phyloP scores from a whole-genome alignment of 2,329 filamentous ascomycete species.

The Lithohypha guttulata region DNA sequence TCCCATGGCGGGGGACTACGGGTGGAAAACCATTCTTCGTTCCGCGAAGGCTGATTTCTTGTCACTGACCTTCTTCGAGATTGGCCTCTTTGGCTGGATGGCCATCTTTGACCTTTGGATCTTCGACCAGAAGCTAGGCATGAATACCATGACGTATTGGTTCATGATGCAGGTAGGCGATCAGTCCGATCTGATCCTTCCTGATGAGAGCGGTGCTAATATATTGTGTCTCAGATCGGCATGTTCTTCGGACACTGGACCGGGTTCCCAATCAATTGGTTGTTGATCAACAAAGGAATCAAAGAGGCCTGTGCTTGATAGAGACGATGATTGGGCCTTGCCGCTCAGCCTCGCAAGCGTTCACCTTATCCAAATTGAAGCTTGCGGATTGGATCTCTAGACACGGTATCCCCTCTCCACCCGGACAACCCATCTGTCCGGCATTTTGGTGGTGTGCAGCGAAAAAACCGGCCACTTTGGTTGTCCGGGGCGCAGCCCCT shows the following conservation, averaged over 20 bases:
- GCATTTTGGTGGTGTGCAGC: not conserved
- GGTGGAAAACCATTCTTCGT: slow-evolving; percentile 18
- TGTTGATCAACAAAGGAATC: slow-evolving; percentile 17
- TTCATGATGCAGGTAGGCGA: slow-evolving; percentile 21
- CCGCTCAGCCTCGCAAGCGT: not conserved
- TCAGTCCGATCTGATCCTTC: slow-evolving; percentile 7
- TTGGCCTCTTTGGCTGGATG: slow-evolving; percentile 25
- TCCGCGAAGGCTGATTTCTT: slow-evolving; percentile 24
- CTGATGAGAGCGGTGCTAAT: not conserved
- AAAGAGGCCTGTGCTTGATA: slow-evolving; percentile 16
- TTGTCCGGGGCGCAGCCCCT: too few species aligned
- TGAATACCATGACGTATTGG: slow-evolving; percentile 24
- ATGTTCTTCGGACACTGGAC: slow-evolving; percentile 24
- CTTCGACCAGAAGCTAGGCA: slow-evolving; percentile 19
- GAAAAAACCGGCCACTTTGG: too few species aligned
- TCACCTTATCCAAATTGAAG: slow-evolving; percentile 2
- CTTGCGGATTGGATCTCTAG: slow-evolving; percentile 1
- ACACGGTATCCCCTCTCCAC: slow-evolving; percentile 1
- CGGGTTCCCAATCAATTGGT: slow-evolving; percentile 24
- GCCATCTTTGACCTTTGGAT: slow-evolving; percentile 22
- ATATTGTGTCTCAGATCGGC: slow-evolving; percentile 11
- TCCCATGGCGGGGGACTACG: slow-evolving; percentile 24
- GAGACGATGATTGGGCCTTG: slow-evolving; percentile 1
- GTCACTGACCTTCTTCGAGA: slow-evolving; percentile 22
- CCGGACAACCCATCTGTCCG: not conserved